Base-by-base conservation (phyloP, 768 basidiomycete genomes). In the Chalciporus pseudorubinellus region DNA sequence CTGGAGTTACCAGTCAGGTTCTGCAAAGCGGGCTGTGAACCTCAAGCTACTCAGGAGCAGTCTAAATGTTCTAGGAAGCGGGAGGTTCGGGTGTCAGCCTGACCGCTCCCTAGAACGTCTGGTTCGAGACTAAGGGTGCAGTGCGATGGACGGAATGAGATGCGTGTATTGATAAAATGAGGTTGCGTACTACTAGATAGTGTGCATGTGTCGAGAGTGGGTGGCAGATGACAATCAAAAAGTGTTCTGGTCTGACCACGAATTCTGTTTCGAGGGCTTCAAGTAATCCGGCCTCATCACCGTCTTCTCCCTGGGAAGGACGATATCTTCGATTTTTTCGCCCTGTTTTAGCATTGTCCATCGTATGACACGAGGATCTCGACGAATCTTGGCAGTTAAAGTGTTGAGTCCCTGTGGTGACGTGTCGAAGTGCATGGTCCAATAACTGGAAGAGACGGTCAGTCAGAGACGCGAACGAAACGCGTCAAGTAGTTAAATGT, bases 381-480 rank as follows among this genome's bases (percentile, higher is more conserved):
- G 76, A 8, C 86, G 82, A 67, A 95, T 78, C 50, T 87, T 74
- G 9, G 73, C 69, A 58, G 83, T 82, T n/a, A 95, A 74, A 1
- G 78, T 73, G 6, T 74, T 72, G 44, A 95, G 74, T 0, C 82
- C 84, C 34, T 74, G 74, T 11, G 92, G 92, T 9, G 87, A 87
- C 4, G 89, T 82, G 74, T 95, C 93, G 66, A 94, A 95, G 64
- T 91, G 81, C 75, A 95, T 80, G 4, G 87, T 85, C 91, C 91
- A 95, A 67, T 93, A 93, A 60, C 92, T 95, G 59, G 42, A 3
- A 44, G 19, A 20, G 46, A 14, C 13, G 18, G 31, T 5, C 6
- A 36, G 51, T 66, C 21, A 57, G 54, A n/a, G 21, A 43, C 0
- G 28, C 20, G 38, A 14, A 46, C 7, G 26, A 16, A 10, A 22